phyloP scores from a whole-genome alignment of 2,329 filamentous ascomycete species.

The Endothia cerciana region DNA sequence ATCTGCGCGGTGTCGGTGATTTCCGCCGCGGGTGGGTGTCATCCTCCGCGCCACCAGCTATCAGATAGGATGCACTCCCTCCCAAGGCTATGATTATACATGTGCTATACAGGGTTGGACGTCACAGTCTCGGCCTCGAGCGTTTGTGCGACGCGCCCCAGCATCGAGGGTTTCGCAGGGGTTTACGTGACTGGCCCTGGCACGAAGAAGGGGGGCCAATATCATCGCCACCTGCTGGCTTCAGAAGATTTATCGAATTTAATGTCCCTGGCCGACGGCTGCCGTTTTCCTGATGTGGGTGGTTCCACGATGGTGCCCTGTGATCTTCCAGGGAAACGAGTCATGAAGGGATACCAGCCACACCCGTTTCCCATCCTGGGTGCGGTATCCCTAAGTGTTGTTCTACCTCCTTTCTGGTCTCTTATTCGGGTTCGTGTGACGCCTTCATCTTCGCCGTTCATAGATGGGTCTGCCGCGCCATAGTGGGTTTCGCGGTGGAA shows the following conservation, averaged over 20 bases:
- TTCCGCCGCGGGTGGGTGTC: neutral
- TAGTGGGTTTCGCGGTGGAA: neutral
- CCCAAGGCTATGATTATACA: neutral
- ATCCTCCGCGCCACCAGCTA: neutral
- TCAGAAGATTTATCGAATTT: neutral
- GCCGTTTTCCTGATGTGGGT: neutral
- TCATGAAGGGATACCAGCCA: neutral
- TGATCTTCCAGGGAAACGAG: neutral
- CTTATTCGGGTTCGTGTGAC: neutral
- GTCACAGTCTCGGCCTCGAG: conserved; percentile 1
- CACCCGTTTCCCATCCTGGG: neutral
- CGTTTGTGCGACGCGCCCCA: conserved; percentile 13
- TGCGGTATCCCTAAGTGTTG: neutral
- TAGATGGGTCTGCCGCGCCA: neutral
- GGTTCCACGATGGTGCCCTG: neutral
- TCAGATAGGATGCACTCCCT: neutral
- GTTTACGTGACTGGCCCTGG: neutral
- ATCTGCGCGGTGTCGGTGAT: conserved; percentile 16
- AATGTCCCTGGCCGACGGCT: neutral
- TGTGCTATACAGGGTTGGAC: conserved; percentile 8
- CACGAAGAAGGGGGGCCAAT: neutral
- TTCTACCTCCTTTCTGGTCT: neutral
- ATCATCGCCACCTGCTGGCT: neutral
- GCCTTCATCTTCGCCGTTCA: neutral
- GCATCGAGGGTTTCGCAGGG: neutral